These are phyloP conservation scores for Oryza officinalis DNA, from an alignment of 176 grass and related monocot species.

Conservation along the genomic window DNA sequence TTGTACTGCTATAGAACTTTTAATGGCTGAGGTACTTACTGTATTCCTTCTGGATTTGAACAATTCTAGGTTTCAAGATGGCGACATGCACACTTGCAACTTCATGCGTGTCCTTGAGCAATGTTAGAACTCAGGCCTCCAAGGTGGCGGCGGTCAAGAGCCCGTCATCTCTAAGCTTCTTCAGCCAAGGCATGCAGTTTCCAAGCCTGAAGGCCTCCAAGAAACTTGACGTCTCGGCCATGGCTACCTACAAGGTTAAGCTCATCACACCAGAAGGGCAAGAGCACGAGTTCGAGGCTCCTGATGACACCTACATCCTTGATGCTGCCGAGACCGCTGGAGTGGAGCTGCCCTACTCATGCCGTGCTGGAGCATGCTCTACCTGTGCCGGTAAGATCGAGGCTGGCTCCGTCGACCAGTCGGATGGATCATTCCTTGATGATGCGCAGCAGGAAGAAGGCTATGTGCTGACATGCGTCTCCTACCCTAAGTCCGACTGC, in stretches of 20 bases:
- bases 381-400: slow-evolving; percentile 75
- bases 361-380: slow-evolving; percentile 84
- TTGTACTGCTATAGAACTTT: background rate
- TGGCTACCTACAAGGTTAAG: slow-evolving; percentile 82
- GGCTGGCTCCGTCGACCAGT: slow-evolving; percentile 64
- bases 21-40: background rate
- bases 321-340: slow-evolving; percentile 66
- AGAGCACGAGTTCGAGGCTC: slow-evolving; percentile 65
- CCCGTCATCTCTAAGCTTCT: slow-evolving; percentile 50
- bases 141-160: slow-evolving; percentile 26
- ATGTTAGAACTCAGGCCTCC: slow-evolving; percentile 29
- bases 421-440: slow-evolving; percentile 83
- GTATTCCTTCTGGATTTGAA: background rate
- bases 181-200: slow-evolving; percentile 36
- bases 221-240: slow-evolving; percentile 49
- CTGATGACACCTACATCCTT: slow-evolving; percentile 83
- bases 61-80: slow-evolving; percentile 47
- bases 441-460: slow-evolving; percentile 68
- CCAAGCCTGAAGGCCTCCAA: slow-evolving; percentile 46
- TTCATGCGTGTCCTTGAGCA: slow-evolving; percentile 39
- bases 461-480: slow-evolving; percentile 85
- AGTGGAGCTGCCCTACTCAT: slow-evolving; percentile 85
- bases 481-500: slow-evolving; percentile 72
- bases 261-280: slow-evolving; percentile 59
- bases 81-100: slow-evolving; percentile 43